These are phyloP conservation scores for Phytopythium mirpurense DNA, from an alignment of 352 stramenopile species.

Conservation along the genomic window DNA sequence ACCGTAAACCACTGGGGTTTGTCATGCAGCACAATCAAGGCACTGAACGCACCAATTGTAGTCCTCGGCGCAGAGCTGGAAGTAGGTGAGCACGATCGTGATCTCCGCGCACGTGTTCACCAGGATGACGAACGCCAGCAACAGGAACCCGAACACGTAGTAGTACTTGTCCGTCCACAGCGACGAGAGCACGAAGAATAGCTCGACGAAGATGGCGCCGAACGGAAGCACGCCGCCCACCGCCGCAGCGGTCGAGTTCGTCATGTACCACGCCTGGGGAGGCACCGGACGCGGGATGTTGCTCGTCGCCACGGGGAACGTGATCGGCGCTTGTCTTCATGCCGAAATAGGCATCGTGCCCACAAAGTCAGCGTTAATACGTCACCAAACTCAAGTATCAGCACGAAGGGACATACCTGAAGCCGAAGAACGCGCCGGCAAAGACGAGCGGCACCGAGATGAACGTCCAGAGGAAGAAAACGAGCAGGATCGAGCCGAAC, in stretches of 20 bases:
- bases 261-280: constrained; percentile 99
- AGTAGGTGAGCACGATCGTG: constrained; percentile 99
- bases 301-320: constrained; percentile 96
- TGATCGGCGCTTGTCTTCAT: constrained; percentile 73
- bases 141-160: constrained; percentile 99
- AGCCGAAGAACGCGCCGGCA: constrained; percentile 98
- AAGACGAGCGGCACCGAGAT: constrained; percentile 99
- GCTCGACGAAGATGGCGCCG: constrained; percentile 98
- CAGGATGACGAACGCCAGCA: constrained; percentile 98
- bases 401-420: constrained; percentile 88
- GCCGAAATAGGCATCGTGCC: constrained; percentile 2
- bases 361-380: background rate
- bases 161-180: constrained; percentile 99
- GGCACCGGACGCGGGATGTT: constrained; percentile 98
- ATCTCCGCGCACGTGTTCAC: constrained; percentile 99
- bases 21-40: too few relatives aligned
- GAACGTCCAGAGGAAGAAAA: constrained; percentile 99
- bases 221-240: constrained; percentile 99
- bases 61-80: constrained; percentile 99
- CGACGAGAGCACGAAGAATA: constrained; percentile 99
- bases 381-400: too few relatives aligned
- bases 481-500: constrained; percentile 95
- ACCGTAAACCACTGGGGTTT: too few relatives aligned
- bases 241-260: constrained; percentile 87
- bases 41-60: constrained; percentile 96